These are phyloP conservation scores for Hypericum perforatum DNA, from an alignment of 345 rosid genomes.

Conservation along the genomic window DNA sequence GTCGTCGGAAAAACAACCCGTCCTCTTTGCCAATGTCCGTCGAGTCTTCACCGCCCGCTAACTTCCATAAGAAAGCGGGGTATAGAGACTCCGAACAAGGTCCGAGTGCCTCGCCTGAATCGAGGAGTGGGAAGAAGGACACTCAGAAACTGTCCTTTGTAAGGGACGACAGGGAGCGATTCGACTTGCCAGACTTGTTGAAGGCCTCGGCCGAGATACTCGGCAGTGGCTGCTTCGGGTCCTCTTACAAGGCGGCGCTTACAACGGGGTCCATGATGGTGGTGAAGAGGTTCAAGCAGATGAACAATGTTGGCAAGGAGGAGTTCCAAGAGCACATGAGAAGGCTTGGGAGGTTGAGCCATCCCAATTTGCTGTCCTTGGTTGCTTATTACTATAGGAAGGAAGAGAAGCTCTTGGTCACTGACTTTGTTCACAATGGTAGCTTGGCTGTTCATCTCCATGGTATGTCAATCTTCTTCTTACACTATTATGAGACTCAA, in stretches of 20 bases:
- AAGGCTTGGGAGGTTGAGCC: constrained; percentile 60
- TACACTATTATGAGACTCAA: too few relatives aligned
- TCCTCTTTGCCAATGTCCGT: constrained; percentile 7
- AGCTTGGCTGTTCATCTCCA: constrained; percentile 81
- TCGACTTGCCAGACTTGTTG: constrained; percentile 67
- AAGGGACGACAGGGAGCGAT: constrained; percentile 54
- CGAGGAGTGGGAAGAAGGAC: constrained; percentile 20
- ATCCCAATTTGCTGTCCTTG: constrained; percentile 62
- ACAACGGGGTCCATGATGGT: constrained; percentile 45
- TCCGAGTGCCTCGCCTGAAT: constrained; percentile 15
- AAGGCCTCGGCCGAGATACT: constrained; percentile 85
- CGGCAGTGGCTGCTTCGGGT: constrained; percentile 79
- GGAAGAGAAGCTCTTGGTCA: constrained; percentile 78
- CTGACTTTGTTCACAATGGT: constrained; percentile 43
- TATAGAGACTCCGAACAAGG: constrained; percentile 15
- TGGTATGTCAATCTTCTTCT: constrained; percentile 31
- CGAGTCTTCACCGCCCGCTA: constrained; percentile 32
- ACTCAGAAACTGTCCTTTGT: constrained; percentile 42
- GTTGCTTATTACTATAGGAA: constrained; percentile 78
- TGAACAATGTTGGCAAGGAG: constrained; percentile 69
- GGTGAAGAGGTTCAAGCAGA: constrained; percentile 77
- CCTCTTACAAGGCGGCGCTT: constrained; percentile 65
- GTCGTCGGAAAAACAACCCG: constrained; percentile 10
- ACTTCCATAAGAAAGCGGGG: constrained; percentile 35
- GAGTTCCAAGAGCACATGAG: constrained; percentile 85